Conservation (phyloP, 805 yeast genomes). For the Dipodascopsis tothii region DNA sequence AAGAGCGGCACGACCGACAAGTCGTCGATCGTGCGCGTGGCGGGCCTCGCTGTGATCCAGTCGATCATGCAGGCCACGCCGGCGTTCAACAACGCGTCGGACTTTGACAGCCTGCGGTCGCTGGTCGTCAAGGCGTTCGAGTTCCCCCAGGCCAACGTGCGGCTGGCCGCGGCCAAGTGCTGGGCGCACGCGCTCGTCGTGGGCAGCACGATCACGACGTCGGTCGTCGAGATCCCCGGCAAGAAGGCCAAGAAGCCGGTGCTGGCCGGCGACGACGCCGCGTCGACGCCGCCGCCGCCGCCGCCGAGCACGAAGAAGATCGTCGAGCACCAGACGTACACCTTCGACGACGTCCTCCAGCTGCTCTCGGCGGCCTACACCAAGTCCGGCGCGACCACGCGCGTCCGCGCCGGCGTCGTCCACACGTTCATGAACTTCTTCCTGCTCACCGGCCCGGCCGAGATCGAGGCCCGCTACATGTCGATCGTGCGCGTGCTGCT, state of each 20-base stretch:
- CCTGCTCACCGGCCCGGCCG: conserved; percentile 12
- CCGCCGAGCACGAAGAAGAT: conserved; percentile 13
- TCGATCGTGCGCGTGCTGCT: conserved; percentile 23
- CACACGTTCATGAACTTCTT: conserved; percentile 25
- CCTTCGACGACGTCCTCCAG: conserved; percentile 23
- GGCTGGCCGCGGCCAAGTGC: conserved; percentile 29
- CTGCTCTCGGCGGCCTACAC: conserved; percentile 22
- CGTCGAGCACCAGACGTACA: conserved; percentile 19
- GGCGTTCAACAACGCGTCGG: conserved; percentile 19
- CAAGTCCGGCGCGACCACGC: conserved; percentile 14
- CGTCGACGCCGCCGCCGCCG: conserved; percentile 12
- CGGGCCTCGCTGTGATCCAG: conserved; percentile 27
- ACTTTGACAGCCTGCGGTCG: conserved; percentile 26
- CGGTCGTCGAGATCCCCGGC: conserved; percentile 15
- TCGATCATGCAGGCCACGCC: conserved; percentile 15
- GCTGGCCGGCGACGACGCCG: conserved; percentile 9
- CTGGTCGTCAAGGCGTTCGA: conserved; percentile 26
- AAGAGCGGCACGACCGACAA: conserved; percentile 25
- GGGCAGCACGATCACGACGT: conserved; percentile 11
- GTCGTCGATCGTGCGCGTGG: conserved; percentile 28
- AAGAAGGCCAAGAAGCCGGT: conserved; percentile 10
- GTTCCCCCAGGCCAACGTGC: conserved; percentile 22
- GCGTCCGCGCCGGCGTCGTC: conserved; percentile 26
- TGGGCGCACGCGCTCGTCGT: conserved; percentile 25
- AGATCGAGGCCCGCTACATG: conserved; percentile 23